A percentile compares a stretch with the other conserved stretches of the same genome.
phyloP scores from a whole-genome alignment of 345 rosid species.

The Acer negundo region DNA sequence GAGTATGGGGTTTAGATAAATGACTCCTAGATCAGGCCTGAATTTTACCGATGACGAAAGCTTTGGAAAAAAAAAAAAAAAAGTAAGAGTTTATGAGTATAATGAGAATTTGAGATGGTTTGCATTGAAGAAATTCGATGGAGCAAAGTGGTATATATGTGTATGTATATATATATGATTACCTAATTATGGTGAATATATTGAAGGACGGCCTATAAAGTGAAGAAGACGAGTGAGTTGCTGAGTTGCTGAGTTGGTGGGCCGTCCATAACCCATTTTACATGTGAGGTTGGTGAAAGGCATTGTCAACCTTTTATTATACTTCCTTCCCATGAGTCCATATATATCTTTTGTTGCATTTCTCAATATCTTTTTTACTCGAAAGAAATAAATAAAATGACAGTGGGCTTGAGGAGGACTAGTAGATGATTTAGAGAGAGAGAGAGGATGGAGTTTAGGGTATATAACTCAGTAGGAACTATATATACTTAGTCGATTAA shows the following conservation, averaged over 20 bases:
- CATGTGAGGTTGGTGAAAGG: conserved; percentile 62
- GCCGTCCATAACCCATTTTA: conserved; percentile 38
- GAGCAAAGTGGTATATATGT: too few species aligned
- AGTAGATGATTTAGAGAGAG: background rate
- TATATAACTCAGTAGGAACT: background rate
- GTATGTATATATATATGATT: background rate
- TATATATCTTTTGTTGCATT: background rate
- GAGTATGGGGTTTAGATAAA: too few species aligned
- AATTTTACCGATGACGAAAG: too few species aligned
- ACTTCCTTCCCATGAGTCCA: conserved; percentile 5
- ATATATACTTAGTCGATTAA: too few species aligned
- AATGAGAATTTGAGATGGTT: too few species aligned
- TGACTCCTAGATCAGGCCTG: too few species aligned
- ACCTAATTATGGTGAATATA: conserved; percentile 28
- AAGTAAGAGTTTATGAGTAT: too few species aligned
- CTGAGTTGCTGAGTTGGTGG: conserved; percentile 44
- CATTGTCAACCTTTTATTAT: conserved; percentile 44
- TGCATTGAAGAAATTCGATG: too few species aligned
- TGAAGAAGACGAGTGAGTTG: conserved; percentile 40
- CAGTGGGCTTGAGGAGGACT: conserved; percentile 15
- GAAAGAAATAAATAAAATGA: background rate
- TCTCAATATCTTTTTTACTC: background rate
- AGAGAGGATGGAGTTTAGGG: background rate
- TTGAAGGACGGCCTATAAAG: conserved; percentile 24
- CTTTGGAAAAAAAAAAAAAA: too few species aligned